A percentile compares a stretch with the other conserved stretches of the same genome.
Evolutionary conservation across 352 stramenopile genomes (phyloP).

Genomic region (Phytophthora cryptogea): DNA sequence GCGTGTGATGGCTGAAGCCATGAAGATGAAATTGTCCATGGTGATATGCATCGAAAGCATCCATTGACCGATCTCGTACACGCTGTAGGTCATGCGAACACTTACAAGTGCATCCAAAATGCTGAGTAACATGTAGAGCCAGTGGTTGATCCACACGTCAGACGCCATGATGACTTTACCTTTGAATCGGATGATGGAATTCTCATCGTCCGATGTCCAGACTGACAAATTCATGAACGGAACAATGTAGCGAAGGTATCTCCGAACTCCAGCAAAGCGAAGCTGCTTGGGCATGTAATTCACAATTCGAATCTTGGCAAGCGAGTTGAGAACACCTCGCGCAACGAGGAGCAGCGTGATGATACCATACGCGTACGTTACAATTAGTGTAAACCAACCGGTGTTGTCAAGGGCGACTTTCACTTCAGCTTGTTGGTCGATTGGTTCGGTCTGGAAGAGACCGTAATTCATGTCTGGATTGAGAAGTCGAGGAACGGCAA

Average conservation of each 20-base stretch:
- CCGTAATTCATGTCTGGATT: constrained; percentile 46
- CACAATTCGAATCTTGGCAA: constrained; percentile 44
- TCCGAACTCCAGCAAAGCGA: constrained; percentile 35
- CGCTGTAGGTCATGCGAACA: constrained; percentile 49
- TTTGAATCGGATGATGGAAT: constrained; percentile 53
- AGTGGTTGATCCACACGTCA: constrained; percentile 74
- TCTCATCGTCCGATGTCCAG: constrained; percentile 40
- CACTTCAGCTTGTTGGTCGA: constrained; percentile 47
- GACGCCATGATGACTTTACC: constrained; percentile 56
- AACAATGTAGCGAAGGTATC: constrained; percentile 45
- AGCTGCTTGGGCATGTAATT: constrained; percentile 48
- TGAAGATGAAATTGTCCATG: constrained; percentile 63
- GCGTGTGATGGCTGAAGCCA: constrained; percentile 47
- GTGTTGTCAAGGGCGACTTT: constrained; percentile 48
- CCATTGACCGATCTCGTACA: constrained; percentile 53
- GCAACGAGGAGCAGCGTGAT: constrained; percentile 56
- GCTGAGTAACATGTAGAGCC: constrained; percentile 65
- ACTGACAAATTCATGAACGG: constrained; percentile 51
- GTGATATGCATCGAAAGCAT: constrained; percentile 59
- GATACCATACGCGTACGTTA: constrained; percentile 51
- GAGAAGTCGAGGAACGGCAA: constrained; percentile 43
- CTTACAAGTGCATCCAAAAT: constrained; percentile 54
- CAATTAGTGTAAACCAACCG: constrained; percentile 43
- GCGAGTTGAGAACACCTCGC: constrained; percentile 50
- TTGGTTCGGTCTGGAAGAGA: constrained; percentile 49